Conservation (phyloP, 148 eudicot species). For the Camellia sinensis region DNA sequence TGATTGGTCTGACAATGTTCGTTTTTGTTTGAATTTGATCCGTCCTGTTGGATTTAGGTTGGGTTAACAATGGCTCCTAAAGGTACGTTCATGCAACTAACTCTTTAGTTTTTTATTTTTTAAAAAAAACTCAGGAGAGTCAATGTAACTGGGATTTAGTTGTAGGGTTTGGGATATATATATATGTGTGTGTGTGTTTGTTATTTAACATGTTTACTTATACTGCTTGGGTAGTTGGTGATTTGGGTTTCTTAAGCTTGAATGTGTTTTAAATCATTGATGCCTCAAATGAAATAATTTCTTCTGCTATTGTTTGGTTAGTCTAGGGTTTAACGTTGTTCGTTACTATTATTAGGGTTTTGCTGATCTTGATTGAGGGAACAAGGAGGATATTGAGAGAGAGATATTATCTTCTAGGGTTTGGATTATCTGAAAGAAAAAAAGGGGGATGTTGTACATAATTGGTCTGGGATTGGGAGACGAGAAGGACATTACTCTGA, state of each 20-base stretch:
- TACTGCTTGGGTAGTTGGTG: not conserved
- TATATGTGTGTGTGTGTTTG: not conserved
- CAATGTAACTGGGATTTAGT: not conserved
- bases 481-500: slow-evolving; percentile 85
- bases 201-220: not conserved
- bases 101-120: not conserved
- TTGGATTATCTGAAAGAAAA: not conserved
- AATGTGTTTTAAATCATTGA: not conserved
- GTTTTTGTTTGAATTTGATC: not conserved
- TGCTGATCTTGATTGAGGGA: too few species aligned
- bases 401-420: too few species aligned
- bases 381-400: too few species aligned
- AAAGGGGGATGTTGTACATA: slow-evolving; percentile 54
- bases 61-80: slow-evolving; percentile 27
- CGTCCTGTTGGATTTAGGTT: slow-evolving; percentile 10
- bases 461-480: slow-evolving; percentile 83
- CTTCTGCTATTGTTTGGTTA: too few species aligned
- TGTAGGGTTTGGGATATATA: not conserved
- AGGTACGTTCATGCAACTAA: slow-evolving; percentile 9
- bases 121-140: too few species aligned
- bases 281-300: too few species aligned
- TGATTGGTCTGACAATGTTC: not conserved
- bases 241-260: not conserved
- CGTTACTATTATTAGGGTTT: too few species aligned
- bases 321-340: too few species aligned